Evolutionary conservation across 1,284 basidiomycete genomes (phyloP).

Genomic region (Ustilago hordei): DNA sequence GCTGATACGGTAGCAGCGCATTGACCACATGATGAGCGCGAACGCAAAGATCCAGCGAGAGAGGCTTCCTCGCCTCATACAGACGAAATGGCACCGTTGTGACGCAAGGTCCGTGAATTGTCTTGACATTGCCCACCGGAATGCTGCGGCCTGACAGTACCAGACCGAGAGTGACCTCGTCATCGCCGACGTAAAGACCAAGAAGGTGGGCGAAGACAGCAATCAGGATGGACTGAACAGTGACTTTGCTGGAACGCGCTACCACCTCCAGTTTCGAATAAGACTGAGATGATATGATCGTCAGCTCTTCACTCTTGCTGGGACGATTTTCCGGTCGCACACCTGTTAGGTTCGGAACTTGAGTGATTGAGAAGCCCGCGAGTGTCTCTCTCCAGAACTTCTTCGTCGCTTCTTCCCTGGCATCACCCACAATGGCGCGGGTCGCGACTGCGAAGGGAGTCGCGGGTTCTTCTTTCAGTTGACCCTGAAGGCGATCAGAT

Average conservation of each 20-base stretch:
- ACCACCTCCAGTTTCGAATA: constrained; percentile 21
- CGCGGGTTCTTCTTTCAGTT: not conserved
- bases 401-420: constrained; percentile 19
- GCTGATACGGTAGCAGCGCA: constrained; percentile 51
- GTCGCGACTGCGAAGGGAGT: constrained; percentile 32
- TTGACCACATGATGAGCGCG: constrained; percentile 32
- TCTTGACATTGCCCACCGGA: constrained; percentile 35
- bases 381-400: constrained; percentile 53
- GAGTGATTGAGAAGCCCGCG: constrained; percentile 42
- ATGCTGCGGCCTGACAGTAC: constrained; percentile 61
- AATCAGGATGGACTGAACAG: constrained; percentile 57
- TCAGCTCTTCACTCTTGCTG: constrained; percentile 28
- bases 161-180: constrained; percentile 57
- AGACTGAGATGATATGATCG: constrained; percentile 5
- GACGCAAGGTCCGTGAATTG: constrained; percentile 63
- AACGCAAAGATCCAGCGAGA: constrained; percentile 10
- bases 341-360: constrained; percentile 58
- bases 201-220: constrained; percentile 47
- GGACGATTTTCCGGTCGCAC: constrained; percentile 29
- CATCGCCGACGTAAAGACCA: constrained; percentile 56
- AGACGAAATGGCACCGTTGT: constrained; percentile 62
- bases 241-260: constrained; percentile 44
- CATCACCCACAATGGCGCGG: constrained; percentile 25
- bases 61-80: constrained; percentile 7
- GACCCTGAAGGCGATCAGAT: constrained; percentile 17